A percentile compares a stretch with the other conserved stretches of the same genome.
Evolutionary conservation across 768 basidiomycete species (phyloP).

Genomic region (Suillus clintonianus): DNA sequence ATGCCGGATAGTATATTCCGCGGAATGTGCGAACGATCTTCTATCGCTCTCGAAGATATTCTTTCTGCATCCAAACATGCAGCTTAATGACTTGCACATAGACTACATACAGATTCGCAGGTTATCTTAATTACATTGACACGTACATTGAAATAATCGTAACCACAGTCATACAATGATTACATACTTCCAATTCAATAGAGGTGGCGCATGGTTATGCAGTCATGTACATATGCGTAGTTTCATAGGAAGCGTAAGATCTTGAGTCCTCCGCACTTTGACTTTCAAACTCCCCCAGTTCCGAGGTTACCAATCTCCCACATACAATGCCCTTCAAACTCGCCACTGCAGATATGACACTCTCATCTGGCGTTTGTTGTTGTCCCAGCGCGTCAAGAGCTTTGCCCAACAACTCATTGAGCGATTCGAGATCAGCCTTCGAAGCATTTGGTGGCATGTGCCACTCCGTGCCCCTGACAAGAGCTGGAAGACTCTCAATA

Average conservation of each 20-base stretch:
- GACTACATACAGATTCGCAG: background rate
- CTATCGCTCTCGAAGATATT: constrained; percentile 74
- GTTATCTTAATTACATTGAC: background rate
- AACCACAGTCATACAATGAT: background rate
- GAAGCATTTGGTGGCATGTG: background rate
- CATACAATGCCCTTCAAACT: background rate
- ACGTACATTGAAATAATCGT: background rate
- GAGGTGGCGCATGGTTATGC: too few relatives aligned
- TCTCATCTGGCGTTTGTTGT: background rate
- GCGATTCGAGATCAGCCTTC: background rate
- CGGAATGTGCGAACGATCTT: constrained; percentile 85
- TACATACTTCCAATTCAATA: background rate
- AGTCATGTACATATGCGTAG: too few relatives aligned
- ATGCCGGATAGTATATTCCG: constrained; percentile 69
- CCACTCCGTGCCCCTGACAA: background rate
- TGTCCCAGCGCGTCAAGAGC: background rate
- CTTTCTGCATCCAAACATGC: constrained; percentile 30
- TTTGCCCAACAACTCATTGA: background rate
- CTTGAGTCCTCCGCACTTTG: background rate
- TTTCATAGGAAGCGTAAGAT: too few relatives aligned
- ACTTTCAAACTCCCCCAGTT: background rate
- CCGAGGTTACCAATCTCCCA: background rate
- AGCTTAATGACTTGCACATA: background rate
- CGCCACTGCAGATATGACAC: background rate
- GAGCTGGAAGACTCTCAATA: background rate